Evolutionary conservation across 2,329 filamentous ascomycete species (phyloP), one percentile per base, ranked within the genome.

Genomic region (Zarea fungicola): DNA sequence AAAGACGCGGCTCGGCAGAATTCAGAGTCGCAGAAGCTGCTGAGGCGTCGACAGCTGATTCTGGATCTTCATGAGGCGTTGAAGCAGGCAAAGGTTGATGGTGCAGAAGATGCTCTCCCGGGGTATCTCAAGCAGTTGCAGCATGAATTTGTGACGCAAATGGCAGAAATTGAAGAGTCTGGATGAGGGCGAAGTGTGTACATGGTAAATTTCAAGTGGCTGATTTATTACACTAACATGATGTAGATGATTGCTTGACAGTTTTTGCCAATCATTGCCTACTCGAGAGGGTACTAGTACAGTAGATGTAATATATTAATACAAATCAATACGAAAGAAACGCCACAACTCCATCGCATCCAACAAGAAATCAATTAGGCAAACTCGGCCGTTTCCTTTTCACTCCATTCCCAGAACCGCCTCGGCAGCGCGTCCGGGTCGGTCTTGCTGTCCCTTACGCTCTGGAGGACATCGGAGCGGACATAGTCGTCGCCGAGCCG

Each of bases 51-150:
- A 21, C 91, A 86, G 53, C 66, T 96, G 11, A 75, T 95, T 2
- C 70, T 93, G 7, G 82, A 81, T 26, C 66, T 96, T 11, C 78
- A 81, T 41, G 88, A 90, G 56, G 82, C 87, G 39, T 70, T 96
- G 22, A 62, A 78, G 11, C 85, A 93, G 51, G 84, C 86, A 1
- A 70, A 74, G 1, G 73, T 81, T 14, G 84, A 85, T 0, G 73
- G 71, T 0, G 84, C 84, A 26, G 80, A 84, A 1, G 74, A 77
- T 2, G 73, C 80, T 0, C 67, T 96, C 25, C 68, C 72, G 18
- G 71, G 69, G 37, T 90, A 87, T 76, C 65, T 93, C 37, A 71
- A 68, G 48, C 77, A 76, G 52, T 64, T 93, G 19, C 51, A 53
- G 37, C 43, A 48, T 43, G 49, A 51, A 32, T 51, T 51, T 29